Evolutionary conservation across 1,284 basidiomycete species (phyloP).

Genomic region (Cryptococcus floricola): DNA sequence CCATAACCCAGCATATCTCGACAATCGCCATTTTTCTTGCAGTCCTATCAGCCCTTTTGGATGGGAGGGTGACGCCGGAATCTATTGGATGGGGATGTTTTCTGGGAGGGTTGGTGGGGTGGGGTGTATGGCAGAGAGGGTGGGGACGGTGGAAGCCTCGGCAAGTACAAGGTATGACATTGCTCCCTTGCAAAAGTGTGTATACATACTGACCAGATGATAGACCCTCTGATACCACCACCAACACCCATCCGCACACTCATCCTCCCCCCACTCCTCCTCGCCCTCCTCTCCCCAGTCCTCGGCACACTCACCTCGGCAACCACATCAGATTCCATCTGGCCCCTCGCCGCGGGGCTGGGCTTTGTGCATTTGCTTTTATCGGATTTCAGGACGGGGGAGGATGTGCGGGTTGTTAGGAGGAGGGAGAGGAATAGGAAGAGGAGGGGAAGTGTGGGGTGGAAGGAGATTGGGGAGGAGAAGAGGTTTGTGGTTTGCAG

Average conservation of each 20-base stretch:
- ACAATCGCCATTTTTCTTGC: constrained; percentile 77
- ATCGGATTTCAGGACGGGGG: constrained; percentile 60
- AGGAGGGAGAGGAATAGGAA: constrained; percentile 9
- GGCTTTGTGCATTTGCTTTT: constrained; percentile 63
- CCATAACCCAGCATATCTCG: constrained; percentile 79
- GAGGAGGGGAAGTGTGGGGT: constrained; percentile 6
- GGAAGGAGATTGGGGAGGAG: constrained; percentile 7
- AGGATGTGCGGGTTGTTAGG: constrained; percentile 30
- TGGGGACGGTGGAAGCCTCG: constrained; percentile 11
- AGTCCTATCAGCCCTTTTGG: constrained; percentile 69
- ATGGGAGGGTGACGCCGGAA: constrained; percentile 62
- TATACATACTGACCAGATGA: not conserved
- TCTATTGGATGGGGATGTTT: constrained; percentile 68
- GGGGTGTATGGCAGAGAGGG: constrained; percentile 55
- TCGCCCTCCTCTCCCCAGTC: constrained; percentile 86
- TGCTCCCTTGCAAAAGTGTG: constrained; percentile 1
- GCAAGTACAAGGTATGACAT: not conserved
- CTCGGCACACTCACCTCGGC: constrained; percentile 87
- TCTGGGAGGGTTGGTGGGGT: constrained; percentile 59
- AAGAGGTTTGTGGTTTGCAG: constrained; percentile 7
- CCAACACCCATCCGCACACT: constrained; percentile 48
- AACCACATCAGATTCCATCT: constrained; percentile 94
- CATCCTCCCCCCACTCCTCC: constrained; percentile 77
- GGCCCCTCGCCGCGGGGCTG: constrained; percentile 74
- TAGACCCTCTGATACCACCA: constrained; percentile 54